Conservation (phyloP, 2,329 filamentous ascomycete genomes). For the Colletotrichum cordylinicola region DNA sequence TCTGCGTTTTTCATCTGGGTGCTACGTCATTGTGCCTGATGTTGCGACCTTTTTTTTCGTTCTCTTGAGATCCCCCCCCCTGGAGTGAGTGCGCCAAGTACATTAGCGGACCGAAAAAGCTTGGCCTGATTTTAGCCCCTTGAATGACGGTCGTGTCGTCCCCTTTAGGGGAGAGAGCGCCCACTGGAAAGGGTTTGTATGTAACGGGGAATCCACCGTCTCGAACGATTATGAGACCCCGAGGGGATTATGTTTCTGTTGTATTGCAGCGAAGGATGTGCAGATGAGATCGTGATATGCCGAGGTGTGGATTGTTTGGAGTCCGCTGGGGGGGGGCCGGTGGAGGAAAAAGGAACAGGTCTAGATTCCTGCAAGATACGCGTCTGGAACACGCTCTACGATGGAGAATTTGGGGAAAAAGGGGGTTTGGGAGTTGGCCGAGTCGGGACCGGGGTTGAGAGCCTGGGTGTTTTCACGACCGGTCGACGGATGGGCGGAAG, state of each 20-base stretch:
- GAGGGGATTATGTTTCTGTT: neutral
- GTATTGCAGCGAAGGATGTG: neutral
- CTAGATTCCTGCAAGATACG: neutral
- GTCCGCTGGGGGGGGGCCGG: no score
- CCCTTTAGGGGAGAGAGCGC: neutral
- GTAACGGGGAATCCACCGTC: neutral
- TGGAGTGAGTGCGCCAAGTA: neutral
- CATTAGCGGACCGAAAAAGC: neutral
- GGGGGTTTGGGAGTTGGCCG: neutral
- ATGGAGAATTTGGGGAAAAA: no score
- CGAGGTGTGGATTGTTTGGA: neutral
- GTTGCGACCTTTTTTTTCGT: neutral
- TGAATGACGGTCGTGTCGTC: no score
- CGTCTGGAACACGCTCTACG: neutral
- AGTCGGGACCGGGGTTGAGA: neutral
- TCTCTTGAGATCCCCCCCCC: no score
- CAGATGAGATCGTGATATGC: neutral
- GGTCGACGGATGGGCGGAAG: neutral
- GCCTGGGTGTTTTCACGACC: neutral
- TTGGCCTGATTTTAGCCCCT: neutral
- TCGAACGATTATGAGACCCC: neutral
- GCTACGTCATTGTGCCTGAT: neutral
- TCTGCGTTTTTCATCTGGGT: neutral
- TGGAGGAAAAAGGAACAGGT: accelerated
- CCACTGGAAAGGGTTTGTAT: neutral